These are phyloP conservation scores for Elaeagnus macrophylla DNA, from an alignment of 306 rosid genomes.

Conservation along the genomic window DNA sequence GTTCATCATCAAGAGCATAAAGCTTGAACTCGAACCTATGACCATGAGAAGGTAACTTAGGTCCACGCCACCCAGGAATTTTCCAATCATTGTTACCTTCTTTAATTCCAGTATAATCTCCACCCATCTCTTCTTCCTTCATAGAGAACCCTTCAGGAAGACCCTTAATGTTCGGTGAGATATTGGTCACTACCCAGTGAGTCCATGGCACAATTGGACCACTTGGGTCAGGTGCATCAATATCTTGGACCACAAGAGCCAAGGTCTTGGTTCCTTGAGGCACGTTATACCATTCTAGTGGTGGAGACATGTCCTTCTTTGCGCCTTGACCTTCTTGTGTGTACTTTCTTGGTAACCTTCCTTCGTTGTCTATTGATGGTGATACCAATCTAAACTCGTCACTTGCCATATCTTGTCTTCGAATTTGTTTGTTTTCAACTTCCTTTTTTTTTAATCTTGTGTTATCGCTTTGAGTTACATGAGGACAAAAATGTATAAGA, in stretches of 20 bases:
- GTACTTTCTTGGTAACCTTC: constrained; percentile 51
- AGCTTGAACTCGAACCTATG: constrained; percentile 64
- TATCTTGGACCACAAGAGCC: constrained; percentile 65
- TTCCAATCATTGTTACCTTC: constrained; percentile 67
- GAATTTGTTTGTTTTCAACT: constrained; percentile 11
- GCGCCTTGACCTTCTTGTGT: constrained; percentile 78
- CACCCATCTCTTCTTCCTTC: constrained; percentile 43
- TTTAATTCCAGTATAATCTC: constrained; percentile 31
- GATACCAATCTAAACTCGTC: constrained; percentile 54
- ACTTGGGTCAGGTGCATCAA: constrained; percentile 55
- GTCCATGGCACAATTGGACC: constrained; percentile 67
- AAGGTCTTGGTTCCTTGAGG: constrained; percentile 56
- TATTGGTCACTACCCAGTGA: constrained; percentile 63
- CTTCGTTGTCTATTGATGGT: constrained; percentile 43
- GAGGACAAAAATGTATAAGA: too few relatives aligned
- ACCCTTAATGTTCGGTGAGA: constrained; percentile 43
- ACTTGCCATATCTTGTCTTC: constrained; percentile 35
- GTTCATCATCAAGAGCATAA: constrained; percentile 60
- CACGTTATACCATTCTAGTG: constrained; percentile 76
- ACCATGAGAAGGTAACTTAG: constrained; percentile 51
- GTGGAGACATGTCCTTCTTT: constrained; percentile 63
- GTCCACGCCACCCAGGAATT: constrained; percentile 72
- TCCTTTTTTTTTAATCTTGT: too few relatives aligned
- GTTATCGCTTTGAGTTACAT: too few relatives aligned
- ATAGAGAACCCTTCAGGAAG: constrained; percentile 74